Percentiles rank a stretch among this genome's conserved stretches.
These are phyloP conservation scores for Penicillium angulare DNA, from an alignment of 495 filamentous ascomycete species.

Conservation along the genomic window DNA sequence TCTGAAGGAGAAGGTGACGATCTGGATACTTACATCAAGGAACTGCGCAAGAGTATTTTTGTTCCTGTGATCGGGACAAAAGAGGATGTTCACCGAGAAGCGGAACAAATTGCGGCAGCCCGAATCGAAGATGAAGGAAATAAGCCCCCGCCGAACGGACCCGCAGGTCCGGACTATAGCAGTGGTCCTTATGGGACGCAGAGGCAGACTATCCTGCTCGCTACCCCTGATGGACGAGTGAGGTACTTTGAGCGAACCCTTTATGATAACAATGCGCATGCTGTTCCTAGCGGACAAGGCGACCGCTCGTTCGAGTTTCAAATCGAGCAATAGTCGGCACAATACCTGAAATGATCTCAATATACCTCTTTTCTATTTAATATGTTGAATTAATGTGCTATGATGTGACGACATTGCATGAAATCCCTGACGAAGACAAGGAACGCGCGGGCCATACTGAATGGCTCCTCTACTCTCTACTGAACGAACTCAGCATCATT, in stretches of 20 bases:
- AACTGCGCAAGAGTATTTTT: slow-evolving; percentile 78
- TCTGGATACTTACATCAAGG: slow-evolving; percentile 67
- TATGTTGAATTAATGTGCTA: not conserved
- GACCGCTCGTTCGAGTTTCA: slow-evolving; percentile 51
- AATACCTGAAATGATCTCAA: not conserved
- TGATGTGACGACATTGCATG: slow-evolving; percentile 4
- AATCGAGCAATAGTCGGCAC: slow-evolving; percentile 17
- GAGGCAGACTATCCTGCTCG: slow-evolving; percentile 82
- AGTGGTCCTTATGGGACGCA: slow-evolving; percentile 79
- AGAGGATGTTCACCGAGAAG: slow-evolving; percentile 30
- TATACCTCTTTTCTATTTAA: not conserved
- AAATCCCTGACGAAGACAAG: not conserved
- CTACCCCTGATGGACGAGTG: slow-evolving; percentile 71
- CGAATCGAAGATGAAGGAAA: slow-evolving; percentile 25
- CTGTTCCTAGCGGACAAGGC: slow-evolving; percentile 56
- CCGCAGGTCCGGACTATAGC: slow-evolving; percentile 27
- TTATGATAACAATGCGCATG: slow-evolving; percentile 64
- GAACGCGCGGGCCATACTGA: too few species aligned
- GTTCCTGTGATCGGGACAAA: slow-evolving; percentile 69
- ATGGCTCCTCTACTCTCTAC: too few species aligned
- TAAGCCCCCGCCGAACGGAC: slow-evolving; percentile 11
- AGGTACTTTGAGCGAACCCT: slow-evolving; percentile 83
- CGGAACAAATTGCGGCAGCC: slow-evolving; percentile 52
- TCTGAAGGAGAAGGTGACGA: slow-evolving; percentile 35
- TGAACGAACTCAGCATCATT: too few species aligned